Conservation (phyloP, 2,329 filamentous ascomycete genomes). For the Aspergillus unguis region DNA sequence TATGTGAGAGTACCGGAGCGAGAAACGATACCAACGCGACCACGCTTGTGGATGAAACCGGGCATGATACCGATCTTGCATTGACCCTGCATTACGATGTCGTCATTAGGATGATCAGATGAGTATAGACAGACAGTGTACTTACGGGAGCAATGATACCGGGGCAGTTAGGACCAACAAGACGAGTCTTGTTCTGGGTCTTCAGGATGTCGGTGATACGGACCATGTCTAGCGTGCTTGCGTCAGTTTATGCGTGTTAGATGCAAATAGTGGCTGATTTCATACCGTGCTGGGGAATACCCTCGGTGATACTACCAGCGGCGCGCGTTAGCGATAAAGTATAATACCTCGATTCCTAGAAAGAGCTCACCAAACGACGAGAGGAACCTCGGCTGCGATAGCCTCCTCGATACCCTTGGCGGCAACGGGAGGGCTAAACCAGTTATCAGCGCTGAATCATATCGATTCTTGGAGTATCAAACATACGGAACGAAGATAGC, state of each 20-base stretch:
- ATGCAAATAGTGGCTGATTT: constrained; percentile 24
- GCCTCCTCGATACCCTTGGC: constrained; percentile 97
- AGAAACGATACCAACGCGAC: constrained; percentile 96
- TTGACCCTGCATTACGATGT: constrained; percentile 61
- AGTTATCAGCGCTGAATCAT: constrained; percentile 19
- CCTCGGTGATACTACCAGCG: constrained; percentile 76
- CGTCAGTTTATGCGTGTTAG: constrained; percentile 14
- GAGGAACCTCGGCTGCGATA: constrained; percentile 83
- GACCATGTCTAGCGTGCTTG: constrained; percentile 73
- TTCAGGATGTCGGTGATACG: constrained; percentile 98
- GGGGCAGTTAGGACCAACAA: constrained; percentile 97
- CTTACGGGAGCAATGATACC: constrained; percentile 81
- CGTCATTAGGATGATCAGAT: constrained; percentile 7
- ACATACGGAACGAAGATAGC: constrained; percentile 91
- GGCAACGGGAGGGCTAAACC: constrained; percentile 75
- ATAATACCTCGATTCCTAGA: constrained; percentile 15
- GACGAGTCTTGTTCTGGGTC: constrained; percentile 92
- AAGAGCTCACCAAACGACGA: constrained; percentile 72
- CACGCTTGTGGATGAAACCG: constrained; percentile 99
- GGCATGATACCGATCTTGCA: constrained; percentile 99
- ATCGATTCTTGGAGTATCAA: neutral
- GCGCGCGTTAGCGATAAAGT: neutral
- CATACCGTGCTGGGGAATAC: constrained; percentile 91
- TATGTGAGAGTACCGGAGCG: constrained; percentile 98
- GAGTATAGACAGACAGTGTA: constrained; percentile 8